Conservation (phyloP, 2,329 filamentous ascomycete genomes). For the Fusarium oligoseptatum region DNA sequence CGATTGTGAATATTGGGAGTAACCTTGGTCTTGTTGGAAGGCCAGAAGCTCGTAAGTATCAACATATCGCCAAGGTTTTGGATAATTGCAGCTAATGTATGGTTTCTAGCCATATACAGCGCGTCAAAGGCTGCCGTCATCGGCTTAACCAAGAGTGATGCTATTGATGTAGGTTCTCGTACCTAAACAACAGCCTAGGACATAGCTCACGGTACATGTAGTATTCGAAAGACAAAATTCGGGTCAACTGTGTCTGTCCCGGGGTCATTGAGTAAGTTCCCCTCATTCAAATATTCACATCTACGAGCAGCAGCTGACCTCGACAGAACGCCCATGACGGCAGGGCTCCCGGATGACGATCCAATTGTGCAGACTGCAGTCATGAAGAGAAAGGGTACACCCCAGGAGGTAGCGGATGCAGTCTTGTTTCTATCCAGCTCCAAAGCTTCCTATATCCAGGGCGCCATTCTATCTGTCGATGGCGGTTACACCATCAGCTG, state of each 20-base stretch:
- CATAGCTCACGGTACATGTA: slow-evolving; percentile 23
- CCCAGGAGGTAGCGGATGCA: slow-evolving; percentile 61
- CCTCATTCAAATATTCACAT: too few species aligned
- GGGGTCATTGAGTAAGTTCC: slow-evolving; percentile 57
- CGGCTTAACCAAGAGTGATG: slow-evolving; percentile 60
- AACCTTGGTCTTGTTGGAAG: slow-evolving; percentile 58
- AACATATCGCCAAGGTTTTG: accelerated
- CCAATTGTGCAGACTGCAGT: slow-evolving; percentile 52
- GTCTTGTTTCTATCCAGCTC: slow-evolving; percentile 59
- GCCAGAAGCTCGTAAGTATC: slow-evolving; percentile 54
- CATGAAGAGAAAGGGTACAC: slow-evolving; percentile 56
- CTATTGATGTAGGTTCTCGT: slow-evolving; percentile 55
- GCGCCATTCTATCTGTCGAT: slow-evolving; percentile 58
- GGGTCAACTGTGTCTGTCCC: slow-evolving; percentile 61
- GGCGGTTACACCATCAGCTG: slow-evolving; percentile 58
- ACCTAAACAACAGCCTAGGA: too few species aligned
- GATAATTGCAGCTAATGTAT: neutral
- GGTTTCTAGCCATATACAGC: slow-evolving; percentile 54
- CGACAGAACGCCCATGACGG: slow-evolving; percentile 57
- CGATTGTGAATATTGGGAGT: slow-evolving; percentile 61
- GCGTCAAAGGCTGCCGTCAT: slow-evolving; percentile 60
- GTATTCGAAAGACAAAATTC: slow-evolving; percentile 60
- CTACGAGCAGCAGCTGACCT: neutral
- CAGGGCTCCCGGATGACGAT: slow-evolving; percentile 52
- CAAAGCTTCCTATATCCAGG: slow-evolving; percentile 61